These are phyloP conservation scores for Corrigiola litoralis DNA, from an alignment of 179 eudicot genomes.

Conservation along the genomic window DNA sequence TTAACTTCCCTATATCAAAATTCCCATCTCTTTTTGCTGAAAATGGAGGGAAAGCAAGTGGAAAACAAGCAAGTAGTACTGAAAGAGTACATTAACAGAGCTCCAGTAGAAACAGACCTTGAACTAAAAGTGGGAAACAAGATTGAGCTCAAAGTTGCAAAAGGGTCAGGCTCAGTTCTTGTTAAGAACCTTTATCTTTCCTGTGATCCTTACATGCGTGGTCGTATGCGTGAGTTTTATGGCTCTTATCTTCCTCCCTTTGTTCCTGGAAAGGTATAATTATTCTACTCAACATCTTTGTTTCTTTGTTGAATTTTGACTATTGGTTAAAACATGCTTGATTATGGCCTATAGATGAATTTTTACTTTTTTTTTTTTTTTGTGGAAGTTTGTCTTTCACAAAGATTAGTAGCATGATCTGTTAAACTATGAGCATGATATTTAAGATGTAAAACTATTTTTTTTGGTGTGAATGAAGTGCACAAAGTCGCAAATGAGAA, in stretches of 20 bases:
- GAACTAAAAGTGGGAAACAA: conserved; percentile 40
- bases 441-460: too few species aligned
- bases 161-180: conserved; percentile 39
- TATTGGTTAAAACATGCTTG: too few species aligned
- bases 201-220: conserved; percentile 78
- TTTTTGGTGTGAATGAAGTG: too few species aligned
- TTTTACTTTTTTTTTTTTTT: not conserved
- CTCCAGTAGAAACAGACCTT: conserved; percentile 56
- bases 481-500: too few species aligned
- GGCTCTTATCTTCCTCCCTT: conserved; percentile 46
- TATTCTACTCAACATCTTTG: not conserved
- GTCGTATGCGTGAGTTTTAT: conserved; percentile 42
- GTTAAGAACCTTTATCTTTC: conserved; percentile 73
- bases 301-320: not conserved
- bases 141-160: conserved; percentile 33
- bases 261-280: conserved; percentile 54
- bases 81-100: conserved; percentile 48
- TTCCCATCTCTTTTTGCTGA: not conserved
- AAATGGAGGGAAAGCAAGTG: conserved; percentile 26
- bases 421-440: too few species aligned
- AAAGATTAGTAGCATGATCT: too few species aligned
- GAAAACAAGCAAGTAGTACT: conserved; percentile 55
- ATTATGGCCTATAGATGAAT: not conserved
- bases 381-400: not conserved
- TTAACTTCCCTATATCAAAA: not conserved